Evolutionary conservation across 257 asterid species (phyloP), one percentile per base, ranked within the genome.

Genomic region (Petunia axillaris): DNA sequence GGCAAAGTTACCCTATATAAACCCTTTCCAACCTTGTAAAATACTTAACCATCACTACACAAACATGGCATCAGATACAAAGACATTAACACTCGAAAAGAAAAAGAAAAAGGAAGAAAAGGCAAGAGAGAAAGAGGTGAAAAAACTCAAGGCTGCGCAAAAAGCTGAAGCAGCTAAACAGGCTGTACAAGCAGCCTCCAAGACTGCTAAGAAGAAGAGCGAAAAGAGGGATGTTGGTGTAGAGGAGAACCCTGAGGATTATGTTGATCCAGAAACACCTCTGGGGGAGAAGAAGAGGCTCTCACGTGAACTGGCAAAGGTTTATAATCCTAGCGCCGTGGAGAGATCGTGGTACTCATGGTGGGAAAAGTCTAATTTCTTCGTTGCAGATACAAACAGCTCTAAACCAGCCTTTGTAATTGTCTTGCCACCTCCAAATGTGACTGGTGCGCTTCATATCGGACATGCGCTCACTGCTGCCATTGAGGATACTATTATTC

Each of bases 401-500:
- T 84, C 94, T 67, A 95, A 95, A 76, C 97, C 95, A 8, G 85
- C 99, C 36, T 95, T 91, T 85, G 89, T 85, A 44, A 95, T 95
- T 64, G 99, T 93, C 73, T 85, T 90, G 79, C 99, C 99, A 68
- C 99, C 99, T 38, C 99, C 99, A 11, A 95, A 95, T 74, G 97
- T 95, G 67, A 95, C 99, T 63, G 98, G 97, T 66, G 99, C 97
- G 82, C 92, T 95, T 43, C 99, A 95, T 83, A 95, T 95, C 53
- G 98, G 98, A 73, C 99, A 95, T 80, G 98, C 99, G 76, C 96
- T 95, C 85, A 93, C 97, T 77, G 93, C 98, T 83, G 97, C 99
- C 71, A 93, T 95, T 48, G 87, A 95, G 99, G 99, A 95, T 83
- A 93, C 97, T 65, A 91, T 94, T 81, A 96, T 94, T 84, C 98